Conservation (phyloP, 2,329 filamentous ascomycete species). For the Delphinella strobiligena region DNA sequence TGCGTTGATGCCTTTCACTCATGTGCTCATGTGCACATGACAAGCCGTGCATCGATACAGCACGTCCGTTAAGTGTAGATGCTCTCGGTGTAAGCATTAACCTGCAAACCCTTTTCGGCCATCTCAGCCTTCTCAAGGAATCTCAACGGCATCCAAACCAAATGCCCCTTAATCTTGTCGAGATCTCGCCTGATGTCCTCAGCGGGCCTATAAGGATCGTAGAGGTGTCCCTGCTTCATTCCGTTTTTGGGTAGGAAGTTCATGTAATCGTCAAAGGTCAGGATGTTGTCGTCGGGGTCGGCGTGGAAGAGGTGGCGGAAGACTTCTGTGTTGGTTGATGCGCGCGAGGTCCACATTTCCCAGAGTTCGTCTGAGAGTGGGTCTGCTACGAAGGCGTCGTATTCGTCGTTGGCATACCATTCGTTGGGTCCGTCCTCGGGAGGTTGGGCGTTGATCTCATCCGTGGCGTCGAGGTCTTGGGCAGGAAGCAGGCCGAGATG, state of each 20-base stretch:
- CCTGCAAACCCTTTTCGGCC: slow-evolving; percentile 77
- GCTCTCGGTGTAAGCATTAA: slow-evolving; percentile 81
- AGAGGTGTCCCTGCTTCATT: slow-evolving; percentile 71
- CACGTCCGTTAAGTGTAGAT: slow-evolving; percentile 52
- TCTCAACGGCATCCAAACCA: slow-evolving; percentile 91
- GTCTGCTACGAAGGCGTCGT: slow-evolving; percentile 47
- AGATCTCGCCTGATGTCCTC: slow-evolving; percentile 64
- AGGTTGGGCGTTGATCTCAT: slow-evolving; percentile 66
- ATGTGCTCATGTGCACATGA: too few species aligned
- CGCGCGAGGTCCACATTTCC: slow-evolving; percentile 56
- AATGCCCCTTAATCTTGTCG: slow-evolving; percentile 64
- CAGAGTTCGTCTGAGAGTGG: slow-evolving; percentile 46
- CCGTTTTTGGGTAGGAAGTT: slow-evolving; percentile 50
- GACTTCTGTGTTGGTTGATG: slow-evolving; percentile 58
- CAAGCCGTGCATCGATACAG: too few species aligned
- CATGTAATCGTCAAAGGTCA: slow-evolving; percentile 84
- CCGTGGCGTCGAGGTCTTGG: slow-evolving; percentile 53
- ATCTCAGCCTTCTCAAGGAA: slow-evolving; percentile 76
- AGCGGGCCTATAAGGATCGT: slow-evolving; percentile 62
- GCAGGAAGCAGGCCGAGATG: slow-evolving; percentile 72
- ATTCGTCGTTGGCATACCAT: slow-evolving; percentile 58
- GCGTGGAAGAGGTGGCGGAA: slow-evolving; percentile 76
- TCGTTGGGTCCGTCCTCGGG: slow-evolving; percentile 58
- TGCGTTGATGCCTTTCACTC: too few species aligned
- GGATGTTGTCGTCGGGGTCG: slow-evolving; percentile 82